Base-by-base conservation (phyloP, 1,139 yeast genomes). In the Zygotorulaspora mrakii region DNA sequence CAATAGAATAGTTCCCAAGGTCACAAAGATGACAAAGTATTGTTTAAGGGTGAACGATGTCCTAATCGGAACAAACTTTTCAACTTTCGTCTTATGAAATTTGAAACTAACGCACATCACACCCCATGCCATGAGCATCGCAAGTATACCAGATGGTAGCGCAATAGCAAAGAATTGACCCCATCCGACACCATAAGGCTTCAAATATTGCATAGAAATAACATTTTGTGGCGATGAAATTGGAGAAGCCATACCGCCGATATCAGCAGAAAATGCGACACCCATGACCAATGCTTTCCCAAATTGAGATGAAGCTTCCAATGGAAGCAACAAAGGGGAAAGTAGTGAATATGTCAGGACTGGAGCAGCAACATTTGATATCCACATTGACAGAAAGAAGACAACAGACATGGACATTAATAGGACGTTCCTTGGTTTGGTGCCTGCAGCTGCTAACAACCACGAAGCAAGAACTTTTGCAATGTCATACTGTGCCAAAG, bases 181-280 rank as follows among this genome's bases (percentile, higher is more conserved):
- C 89, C 89, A 82, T 3, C 82, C 76, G 29, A 68, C 59, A 17
- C 83, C 84, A 46, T 73, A 78, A 0, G 82, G 79, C 9, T 71
- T 70, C 71, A 82, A 70, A 33, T 80, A 75, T 35, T 79, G 79
- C 67, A 81, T 78, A 1, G 87, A 85, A 45, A 82, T 77, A 66
- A 82, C 80, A 50, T 82, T 82, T 58, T 82, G 89, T 1, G 89
- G 89, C 4, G 86, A 79, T 0, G 88, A 79, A 47, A 82, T 82
- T 11, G 89, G 89, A n/a, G 85, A 78, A 0, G 87, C 77, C 85
- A 82, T 79, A 51, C 89, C 89, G 25, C 86, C 88, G 34, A 80
- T 65, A 55, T 82, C 80, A 7, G 86, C 80, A 6, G 85, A 79
- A 27, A 82, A 66, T 0, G 89, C 89, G 45, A 82, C 79, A 43